Base-by-base conservation (phyloP, 768 basidiomycete genomes). In the Suillus placidus region DNA sequence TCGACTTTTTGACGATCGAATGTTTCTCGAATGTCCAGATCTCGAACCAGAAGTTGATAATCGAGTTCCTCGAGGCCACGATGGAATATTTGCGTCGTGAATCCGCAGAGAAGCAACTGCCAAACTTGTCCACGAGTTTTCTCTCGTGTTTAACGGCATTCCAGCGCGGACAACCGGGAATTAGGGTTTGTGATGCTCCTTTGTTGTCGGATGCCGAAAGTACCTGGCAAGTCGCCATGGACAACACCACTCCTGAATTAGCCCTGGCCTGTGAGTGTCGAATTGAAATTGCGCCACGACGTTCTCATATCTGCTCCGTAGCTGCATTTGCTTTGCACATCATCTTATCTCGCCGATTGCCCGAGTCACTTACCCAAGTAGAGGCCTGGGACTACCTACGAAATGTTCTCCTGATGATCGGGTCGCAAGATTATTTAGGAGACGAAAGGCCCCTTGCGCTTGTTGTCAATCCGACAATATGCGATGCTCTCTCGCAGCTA, bases 381-480 rank as follows among this genome's bases (percentile, higher is more conserved):
- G 88, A 89, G 61, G 72, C 72, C 18, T 64, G 74, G 65, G 78
- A 84, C 54, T 80, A 84, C 70, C 72, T 92, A 61, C 74, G 84
- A 35, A 84, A 87, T 61, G 74, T 79, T 1, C 70, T 87, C 7
- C 68, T 87, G 7, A 74, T 85, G 43, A 83, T 87, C 43, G 70
- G 86, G 38, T 77, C 80, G n/a, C 78, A 75, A 32, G 75, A 83
- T 49, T 81, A 82, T 63, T 40, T 74, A n/a, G 80, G 74, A 34
- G 82, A 84, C 42, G 81, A 86, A 35, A 84, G 84, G 65, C 76
- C 83, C 2, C 76, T 89, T 32, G 84, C 84, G 12, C 68, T 88
- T 54, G 68, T 88, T 35, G 74, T 83, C 12, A 80, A 80, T 57
- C 81, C 86, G 10, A 73, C 77, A 18, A 73, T 92, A 62, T 90